A percentile compares a stretch with the other conserved stretches of the same genome.
These are phyloP conservation scores for Forsythia suspensa DNA, from an alignment of 257 asterid genomes.

Conservation along the genomic window DNA sequence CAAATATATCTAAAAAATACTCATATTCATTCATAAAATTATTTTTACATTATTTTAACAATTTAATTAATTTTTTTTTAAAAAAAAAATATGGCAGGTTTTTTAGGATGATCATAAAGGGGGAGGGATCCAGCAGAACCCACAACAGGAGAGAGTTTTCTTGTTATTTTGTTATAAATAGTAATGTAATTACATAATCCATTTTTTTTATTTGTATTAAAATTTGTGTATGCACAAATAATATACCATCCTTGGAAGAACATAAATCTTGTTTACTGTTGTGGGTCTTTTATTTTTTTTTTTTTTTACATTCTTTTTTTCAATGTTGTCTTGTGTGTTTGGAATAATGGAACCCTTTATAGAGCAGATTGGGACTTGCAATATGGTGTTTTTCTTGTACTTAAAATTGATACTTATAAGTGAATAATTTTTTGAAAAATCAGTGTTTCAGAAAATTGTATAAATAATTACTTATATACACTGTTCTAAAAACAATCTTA, in stretches of 20 bases:
- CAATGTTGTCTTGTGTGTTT: background rate
- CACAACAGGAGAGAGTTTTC: background rate
- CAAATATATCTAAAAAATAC: background rate
- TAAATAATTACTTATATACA: no score
- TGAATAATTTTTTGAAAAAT: background rate
- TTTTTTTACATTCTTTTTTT: background rate
- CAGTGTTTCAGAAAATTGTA: background rate
- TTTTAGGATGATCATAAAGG: background rate
- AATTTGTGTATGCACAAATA: background rate
- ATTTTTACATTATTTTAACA: background rate
- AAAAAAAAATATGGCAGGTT: background rate
- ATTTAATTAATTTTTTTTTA: background rate
- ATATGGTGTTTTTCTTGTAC: background rate
- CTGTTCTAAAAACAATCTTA: no score
- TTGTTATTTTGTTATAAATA: background rate
- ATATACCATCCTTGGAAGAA: background rate
- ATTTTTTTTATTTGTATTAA: background rate
- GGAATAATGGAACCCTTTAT: background rate
- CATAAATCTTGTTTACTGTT: background rate
- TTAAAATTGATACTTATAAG: background rate
- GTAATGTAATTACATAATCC: background rate
- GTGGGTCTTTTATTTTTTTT: background rate
- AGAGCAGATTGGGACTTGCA: background rate
- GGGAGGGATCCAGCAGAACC: conserved; percentile 1
- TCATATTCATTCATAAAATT: background rate